Evolutionary conservation across 768 basidiomycete genomes (phyloP).

Genomic region (Sistotremastrum niveocremeum): DNA sequence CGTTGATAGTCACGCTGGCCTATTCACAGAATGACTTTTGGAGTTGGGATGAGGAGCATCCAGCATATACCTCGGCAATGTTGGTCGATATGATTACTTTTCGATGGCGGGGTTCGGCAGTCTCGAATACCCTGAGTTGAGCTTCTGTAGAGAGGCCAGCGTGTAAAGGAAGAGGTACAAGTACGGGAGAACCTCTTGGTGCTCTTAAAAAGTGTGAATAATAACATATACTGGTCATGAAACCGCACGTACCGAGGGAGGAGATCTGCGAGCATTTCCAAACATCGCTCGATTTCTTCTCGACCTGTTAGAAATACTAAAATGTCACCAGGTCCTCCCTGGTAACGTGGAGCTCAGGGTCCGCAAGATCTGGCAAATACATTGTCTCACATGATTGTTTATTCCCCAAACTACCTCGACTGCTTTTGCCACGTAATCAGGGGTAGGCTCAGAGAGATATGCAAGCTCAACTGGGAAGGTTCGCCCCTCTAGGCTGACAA

Average conservation of each 20-base stretch:
- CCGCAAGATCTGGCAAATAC: background rate
- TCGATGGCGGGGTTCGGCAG: conserved; percentile 56
- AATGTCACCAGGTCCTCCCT: conserved; percentile 82
- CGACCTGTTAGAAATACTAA: conserved; percentile 90
- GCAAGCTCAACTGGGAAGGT: conserved; percentile 93
- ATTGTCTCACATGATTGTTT: conserved; percentile 54
- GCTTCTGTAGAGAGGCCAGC: conserved; percentile 82
- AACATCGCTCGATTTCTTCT: conserved; percentile 87
- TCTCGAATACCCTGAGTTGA: conserved; percentile 75
- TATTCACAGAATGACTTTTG: conserved; percentile 13
- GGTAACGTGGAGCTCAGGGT: conserved; percentile 3
- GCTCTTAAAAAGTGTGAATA: conserved; percentile 22
- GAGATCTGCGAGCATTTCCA: conserved; percentile 70
- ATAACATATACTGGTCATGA: background rate
- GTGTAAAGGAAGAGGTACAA: conserved; percentile 68
- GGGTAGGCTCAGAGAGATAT: conserved; percentile 62
- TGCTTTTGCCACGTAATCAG: conserved; percentile 73
- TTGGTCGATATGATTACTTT: conserved; percentile 93
- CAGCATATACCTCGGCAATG: conserved; percentile 66
- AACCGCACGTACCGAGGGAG: conserved; percentile 44
- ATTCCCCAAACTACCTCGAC: conserved; percentile 65
- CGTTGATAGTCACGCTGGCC: conserved; percentile 96
- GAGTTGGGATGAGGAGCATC: too few relatives aligned
- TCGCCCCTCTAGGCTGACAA: conserved; percentile 85
- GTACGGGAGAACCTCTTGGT: conserved; percentile 37